A percentile compares a stretch with the other conserved stretches of the same genome.
phyloP scores from a whole-genome alignment of 2,329 filamentous ascomycete genomes.

The Colletotrichum nymphaeae region DNA sequence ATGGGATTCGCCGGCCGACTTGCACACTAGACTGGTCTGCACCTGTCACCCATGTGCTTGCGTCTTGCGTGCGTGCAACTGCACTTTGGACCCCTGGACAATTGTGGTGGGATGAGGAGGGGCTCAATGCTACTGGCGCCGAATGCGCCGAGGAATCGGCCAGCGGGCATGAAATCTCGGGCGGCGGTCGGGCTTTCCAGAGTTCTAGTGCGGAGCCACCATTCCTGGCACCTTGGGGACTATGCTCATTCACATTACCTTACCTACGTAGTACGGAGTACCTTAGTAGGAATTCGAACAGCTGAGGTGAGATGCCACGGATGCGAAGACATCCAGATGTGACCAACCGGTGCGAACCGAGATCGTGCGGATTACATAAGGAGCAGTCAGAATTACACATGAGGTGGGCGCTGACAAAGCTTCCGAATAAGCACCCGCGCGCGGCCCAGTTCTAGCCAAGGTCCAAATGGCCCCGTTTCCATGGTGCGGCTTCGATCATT shows the following conservation, averaged over 20 bases:
- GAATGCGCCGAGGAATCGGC: slow-evolving; percentile 27
- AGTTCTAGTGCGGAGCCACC: not conserved
- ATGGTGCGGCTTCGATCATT: not conserved
- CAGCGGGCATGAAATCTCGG: slow-evolving; percentile 12
- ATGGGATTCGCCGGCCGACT: slow-evolving; percentile 9
- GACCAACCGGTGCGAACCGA: not conserved
- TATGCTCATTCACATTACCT: not conserved
- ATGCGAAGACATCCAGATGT: not conserved
- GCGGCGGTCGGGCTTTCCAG: slow-evolving; percentile 22
- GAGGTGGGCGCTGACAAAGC: slow-evolving; percentile 5
- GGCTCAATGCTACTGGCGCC: not conserved
- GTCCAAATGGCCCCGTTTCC: not conserved
- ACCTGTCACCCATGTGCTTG: slow-evolving; percentile 15
- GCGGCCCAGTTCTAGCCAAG: not conserved
- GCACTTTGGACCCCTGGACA: not conserved
- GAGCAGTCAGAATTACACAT: not conserved
- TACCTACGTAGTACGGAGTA: too few species aligned
- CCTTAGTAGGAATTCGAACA: too few species aligned
- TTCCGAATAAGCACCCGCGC: not conserved
- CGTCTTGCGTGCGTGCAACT: not conserved
- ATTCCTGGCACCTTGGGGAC: not conserved
- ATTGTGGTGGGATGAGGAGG: not conserved
- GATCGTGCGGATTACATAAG: not conserved
- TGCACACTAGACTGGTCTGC: not conserved
- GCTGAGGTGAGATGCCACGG: not conserved